phyloP scores from a whole-genome alignment of 768 basidiomycete genomes.

The Porpolomopsis calyptriformis region DNA sequence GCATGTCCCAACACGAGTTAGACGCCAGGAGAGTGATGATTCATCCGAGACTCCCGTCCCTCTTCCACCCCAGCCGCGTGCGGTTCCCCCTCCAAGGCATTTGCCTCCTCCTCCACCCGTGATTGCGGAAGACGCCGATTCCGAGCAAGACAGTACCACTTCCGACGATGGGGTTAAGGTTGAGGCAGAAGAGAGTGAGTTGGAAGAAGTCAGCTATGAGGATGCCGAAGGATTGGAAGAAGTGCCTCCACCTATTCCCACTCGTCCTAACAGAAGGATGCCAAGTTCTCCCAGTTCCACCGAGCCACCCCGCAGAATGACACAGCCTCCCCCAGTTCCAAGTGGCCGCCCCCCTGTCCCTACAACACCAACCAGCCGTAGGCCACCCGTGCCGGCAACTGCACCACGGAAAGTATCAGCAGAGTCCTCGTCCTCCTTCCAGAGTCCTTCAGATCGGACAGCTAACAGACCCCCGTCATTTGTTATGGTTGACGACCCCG shows the following conservation, averaged over 20 bases:
- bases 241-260: slow-evolving; percentile 46
- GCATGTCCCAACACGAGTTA: slow-evolving; percentile 19
- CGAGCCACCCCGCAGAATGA: slow-evolving; percentile 7
- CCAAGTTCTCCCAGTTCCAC: background rate
- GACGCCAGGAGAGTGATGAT: slow-evolving; percentile 1
- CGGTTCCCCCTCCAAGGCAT: slow-evolving; percentile 18
- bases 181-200: slow-evolving; percentile 64
- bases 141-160: slow-evolving; percentile 35
- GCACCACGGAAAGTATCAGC: slow-evolving; percentile 31
- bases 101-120: slow-evolving; percentile 24
- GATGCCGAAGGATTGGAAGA: slow-evolving; percentile 42
- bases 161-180: slow-evolving; percentile 55
- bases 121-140: slow-evolving; percentile 26
- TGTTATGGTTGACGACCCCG: slow-evolving; percentile 52
- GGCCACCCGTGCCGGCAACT: slow-evolving; percentile 27
- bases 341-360: slow-evolving; percentile 28
- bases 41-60: slow-evolving; percentile 5
- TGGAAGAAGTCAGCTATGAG: slow-evolving; percentile 54
- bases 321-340: slow-evolving; percentile 35
- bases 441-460: slow-evolving; percentile 9
- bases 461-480: slow-evolving; percentile 36
- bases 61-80: slow-evolving; percentile 12
- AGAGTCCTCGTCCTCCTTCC: slow-evolving; percentile 16
- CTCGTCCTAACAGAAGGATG: slow-evolving; percentile 23
- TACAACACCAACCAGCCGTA: slow-evolving; percentile 25